phyloP scores from a whole-genome alignment of 345 rosid genomes.

The Syzygium grande region DNA sequence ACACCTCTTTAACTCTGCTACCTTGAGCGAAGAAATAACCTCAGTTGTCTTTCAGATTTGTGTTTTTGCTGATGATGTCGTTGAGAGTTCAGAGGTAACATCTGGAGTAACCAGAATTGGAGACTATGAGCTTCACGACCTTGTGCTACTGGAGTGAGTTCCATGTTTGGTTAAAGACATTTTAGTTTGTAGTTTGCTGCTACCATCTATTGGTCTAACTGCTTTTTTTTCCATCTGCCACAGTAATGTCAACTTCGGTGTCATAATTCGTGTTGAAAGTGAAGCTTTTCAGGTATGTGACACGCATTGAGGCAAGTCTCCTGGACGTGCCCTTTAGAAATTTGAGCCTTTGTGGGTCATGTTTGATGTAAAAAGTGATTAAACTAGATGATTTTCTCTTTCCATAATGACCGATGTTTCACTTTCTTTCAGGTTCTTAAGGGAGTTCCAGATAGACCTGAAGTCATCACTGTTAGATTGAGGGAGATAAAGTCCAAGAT shows the following conservation, averaged over 20 bases:
- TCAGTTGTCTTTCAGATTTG: slow-evolving; percentile 48
- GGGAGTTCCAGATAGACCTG: slow-evolving; percentile 92
- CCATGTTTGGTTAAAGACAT: neutral
- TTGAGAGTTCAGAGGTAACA: slow-evolving; percentile 94
- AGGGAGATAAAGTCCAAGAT: slow-evolving; percentile 93
- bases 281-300: slow-evolving; percentile 82
- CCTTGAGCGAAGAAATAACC: neutral
- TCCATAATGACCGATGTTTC: neutral
- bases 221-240: slow-evolving; percentile 14
- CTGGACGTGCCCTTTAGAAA: neutral
- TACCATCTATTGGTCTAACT: neutral
- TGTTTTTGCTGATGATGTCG: slow-evolving; percentile 94
- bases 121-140: slow-evolving; percentile 93
- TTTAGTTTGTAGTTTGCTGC: neutral
- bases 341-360: neutral
- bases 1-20: neutral
- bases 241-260: slow-evolving; percentile 88
- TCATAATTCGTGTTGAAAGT: slow-evolving; percentile 89
- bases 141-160: slow-evolving; percentile 85
- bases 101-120: slow-evolving; percentile 84
- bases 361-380: neutral
- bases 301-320: neutral
- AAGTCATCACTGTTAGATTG: slow-evolving; percentile 70
- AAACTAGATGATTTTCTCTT: neutral
- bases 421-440: slow-evolving; percentile 59